A percentile compares a stretch with the other conserved stretches of the same genome.
Conservation (phyloP, 768 basidiomycete genomes). For the Pisolithus albus region DNA sequence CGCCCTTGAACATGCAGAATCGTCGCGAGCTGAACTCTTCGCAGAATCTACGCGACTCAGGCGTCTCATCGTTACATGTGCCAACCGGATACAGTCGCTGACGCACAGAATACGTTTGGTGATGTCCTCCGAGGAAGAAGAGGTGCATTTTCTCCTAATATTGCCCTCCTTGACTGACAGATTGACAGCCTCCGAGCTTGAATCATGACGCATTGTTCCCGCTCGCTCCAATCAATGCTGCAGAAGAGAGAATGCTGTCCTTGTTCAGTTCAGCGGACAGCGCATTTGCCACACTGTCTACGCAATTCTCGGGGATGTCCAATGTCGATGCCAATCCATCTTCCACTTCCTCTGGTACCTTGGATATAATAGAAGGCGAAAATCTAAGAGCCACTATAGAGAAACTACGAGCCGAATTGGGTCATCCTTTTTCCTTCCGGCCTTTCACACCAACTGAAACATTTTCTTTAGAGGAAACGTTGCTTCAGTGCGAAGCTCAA, state of each 20-base stretch:
- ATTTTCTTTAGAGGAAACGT: conserved; percentile 36
- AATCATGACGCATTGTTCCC: conserved; percentile 49
- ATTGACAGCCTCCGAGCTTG: conserved; percentile 36
- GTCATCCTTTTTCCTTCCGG: conserved; percentile 30
- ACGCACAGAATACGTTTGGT: conserved; percentile 40
- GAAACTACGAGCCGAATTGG: conserved; percentile 50
- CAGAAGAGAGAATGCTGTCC: conserved; percentile 40
- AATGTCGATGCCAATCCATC: conserved; percentile 7
- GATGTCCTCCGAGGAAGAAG: conserved; percentile 38
- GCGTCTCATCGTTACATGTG: conserved; percentile 50
- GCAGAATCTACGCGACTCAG: conserved; percentile 62
- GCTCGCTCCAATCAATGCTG: conserved; percentile 41
- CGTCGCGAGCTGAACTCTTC: conserved; percentile 49
- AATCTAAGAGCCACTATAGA: conserved; percentile 46
- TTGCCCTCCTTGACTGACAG: conserved; percentile 6
- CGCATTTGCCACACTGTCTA: conserved; percentile 25
- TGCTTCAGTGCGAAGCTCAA: conserved; percentile 38
- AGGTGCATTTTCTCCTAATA: conserved; percentile 31
- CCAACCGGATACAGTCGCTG: conserved; percentile 59
- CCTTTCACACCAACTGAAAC: conserved; percentile 7
- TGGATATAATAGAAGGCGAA: conserved; percentile 38
- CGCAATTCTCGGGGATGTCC: conserved; percentile 16
- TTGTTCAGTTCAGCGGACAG: conserved; percentile 39
- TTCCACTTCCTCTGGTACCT: conserved; percentile 13
- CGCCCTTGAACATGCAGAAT: conserved; percentile 69